Evolutionary conservation across 495 filamentous ascomycete genomes (phyloP).

Genomic region (Annulohypoxylon stygium): DNA sequence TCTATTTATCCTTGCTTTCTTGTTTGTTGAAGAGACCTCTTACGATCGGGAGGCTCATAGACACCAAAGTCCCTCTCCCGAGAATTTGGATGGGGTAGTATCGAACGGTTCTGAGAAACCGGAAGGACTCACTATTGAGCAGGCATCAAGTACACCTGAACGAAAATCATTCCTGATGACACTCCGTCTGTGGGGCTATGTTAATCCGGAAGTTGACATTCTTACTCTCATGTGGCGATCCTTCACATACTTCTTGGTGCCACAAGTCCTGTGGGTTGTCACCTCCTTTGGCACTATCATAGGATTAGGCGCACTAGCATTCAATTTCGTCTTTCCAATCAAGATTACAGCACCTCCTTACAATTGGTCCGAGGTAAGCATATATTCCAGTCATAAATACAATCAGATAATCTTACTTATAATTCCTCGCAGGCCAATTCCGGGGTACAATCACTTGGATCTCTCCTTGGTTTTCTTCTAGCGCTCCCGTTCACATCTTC

Average conservation of each 20-base stretch:
- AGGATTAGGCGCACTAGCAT: conserved; percentile 52
- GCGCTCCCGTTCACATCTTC: conserved; percentile 63
- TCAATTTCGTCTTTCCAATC: conserved; percentile 70
- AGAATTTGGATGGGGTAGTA: conserved; percentile 3
- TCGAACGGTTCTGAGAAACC: conserved; percentile 27
- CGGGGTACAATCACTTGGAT: conserved; percentile 69
- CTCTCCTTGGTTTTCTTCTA: conserved; percentile 65
- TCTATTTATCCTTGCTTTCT: conserved; percentile 64
- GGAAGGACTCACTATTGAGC: conserved; percentile 33
- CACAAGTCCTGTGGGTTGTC: conserved; percentile 69
- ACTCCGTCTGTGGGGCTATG: conserved; percentile 56
- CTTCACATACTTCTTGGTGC: conserved; percentile 68
- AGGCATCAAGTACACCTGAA: conserved; percentile 33
- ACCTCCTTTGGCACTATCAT: conserved; percentile 59
- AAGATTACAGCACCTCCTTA: conserved; percentile 67
- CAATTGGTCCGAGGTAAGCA: conserved; percentile 48
- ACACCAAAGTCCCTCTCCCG: conserved; percentile 1
- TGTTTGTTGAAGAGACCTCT: conserved; percentile 65
- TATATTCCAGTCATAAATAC: background rate
- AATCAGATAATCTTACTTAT: conserved; percentile 52
- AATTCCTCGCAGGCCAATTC: conserved; percentile 65
- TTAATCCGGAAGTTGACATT: conserved; percentile 60
- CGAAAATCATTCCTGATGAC: conserved; percentile 61
- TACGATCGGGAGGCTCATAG: conserved; percentile 55
- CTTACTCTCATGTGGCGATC: conserved; percentile 64